Conservation (phyloP, 768 basidiomycete species). For the Vishniacozyma victoriae region DNA sequence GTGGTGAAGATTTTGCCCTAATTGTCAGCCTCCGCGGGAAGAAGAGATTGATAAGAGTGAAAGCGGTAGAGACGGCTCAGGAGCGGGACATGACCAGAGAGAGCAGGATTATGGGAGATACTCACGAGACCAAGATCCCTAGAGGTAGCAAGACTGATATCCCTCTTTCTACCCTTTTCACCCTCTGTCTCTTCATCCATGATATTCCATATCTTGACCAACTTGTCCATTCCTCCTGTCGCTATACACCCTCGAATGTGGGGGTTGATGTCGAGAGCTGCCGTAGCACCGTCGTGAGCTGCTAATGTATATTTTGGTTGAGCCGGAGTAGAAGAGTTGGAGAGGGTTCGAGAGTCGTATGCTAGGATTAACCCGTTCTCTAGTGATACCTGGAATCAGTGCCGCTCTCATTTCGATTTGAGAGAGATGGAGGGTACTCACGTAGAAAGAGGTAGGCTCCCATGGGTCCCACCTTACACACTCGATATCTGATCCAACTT, state of each 20-base stretch:
- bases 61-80: too few relatives aligned
- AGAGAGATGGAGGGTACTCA: conserved; percentile 48
- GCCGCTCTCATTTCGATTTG: background rate
- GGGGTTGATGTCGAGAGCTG: conserved; percentile 83
- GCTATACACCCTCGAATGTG: conserved; percentile 83
- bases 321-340: conserved; percentile 58
- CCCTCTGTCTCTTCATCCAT: conserved; percentile 52
- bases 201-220: conserved; percentile 90
- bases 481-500: conserved; percentile 87
- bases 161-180: conserved; percentile 33
- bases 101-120: conserved; percentile 37
- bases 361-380: conserved; percentile 92
- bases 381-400: conserved; percentile 66
- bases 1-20: conserved; percentile 96
- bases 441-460: conserved; percentile 80
- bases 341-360: conserved; percentile 79
- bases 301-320: conserved; percentile 67
- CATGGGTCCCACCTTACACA: conserved; percentile 93
- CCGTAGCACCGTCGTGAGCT: conserved; percentile 86
- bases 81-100: too few relatives aligned
- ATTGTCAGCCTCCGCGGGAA: too few relatives aligned
- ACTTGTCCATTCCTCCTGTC: conserved; percentile 89
- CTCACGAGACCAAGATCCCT: conserved; percentile 83
- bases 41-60: too few relatives aligned
- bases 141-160: conserved; percentile 33